These are phyloP conservation scores for Ogataea methanolica DNA, from an alignment of 805 yeast species.

Conservation along the genomic window DNA sequence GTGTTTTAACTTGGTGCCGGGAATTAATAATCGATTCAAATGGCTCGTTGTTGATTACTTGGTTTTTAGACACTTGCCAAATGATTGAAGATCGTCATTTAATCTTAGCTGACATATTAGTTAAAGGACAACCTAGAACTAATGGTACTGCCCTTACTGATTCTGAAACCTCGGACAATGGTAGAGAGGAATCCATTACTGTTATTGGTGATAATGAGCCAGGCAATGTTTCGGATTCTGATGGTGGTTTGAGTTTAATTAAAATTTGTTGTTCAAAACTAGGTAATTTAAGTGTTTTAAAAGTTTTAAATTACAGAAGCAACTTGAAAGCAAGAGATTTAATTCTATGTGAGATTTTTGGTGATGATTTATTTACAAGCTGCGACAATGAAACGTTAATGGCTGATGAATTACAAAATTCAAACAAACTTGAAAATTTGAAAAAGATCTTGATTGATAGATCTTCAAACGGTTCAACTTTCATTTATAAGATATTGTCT, in stretches of 20 bases:
- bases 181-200: background rate
- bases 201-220: background rate
- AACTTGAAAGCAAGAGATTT: conserved; percentile 58
- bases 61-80: conserved; percentile 87
- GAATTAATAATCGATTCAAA: conserved; percentile 78
- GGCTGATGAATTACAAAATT: conserved; percentile 19
- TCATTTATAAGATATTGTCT: conserved; percentile 73
- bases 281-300: conserved; percentile 78
- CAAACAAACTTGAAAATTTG: conserved; percentile 9
- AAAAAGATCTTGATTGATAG: conserved; percentile 62
- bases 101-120: conserved; percentile 37
- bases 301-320: conserved; percentile 65
- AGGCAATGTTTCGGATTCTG: conserved; percentile 1
- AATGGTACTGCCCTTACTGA: background rate
- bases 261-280: conserved; percentile 44
- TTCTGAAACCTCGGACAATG: background rate
- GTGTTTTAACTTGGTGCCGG: conserved; percentile 73
- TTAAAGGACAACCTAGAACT: conserved; percentile 13
- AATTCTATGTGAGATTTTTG: conserved; percentile 65
- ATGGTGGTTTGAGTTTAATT: conserved; percentile 10
- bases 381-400: conserved; percentile 1
- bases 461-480: conserved; percentile 61
- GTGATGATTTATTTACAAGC: conserved; percentile 32
- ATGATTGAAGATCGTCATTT: conserved; percentile 56
- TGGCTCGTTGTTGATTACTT: conserved; percentile 84